Percentiles rank a stretch among this genome's conserved stretches.
phyloP scores from a whole-genome alignment of 495 filamentous ascomycete genomes.

The Aspergillus avenaceus region DNA sequence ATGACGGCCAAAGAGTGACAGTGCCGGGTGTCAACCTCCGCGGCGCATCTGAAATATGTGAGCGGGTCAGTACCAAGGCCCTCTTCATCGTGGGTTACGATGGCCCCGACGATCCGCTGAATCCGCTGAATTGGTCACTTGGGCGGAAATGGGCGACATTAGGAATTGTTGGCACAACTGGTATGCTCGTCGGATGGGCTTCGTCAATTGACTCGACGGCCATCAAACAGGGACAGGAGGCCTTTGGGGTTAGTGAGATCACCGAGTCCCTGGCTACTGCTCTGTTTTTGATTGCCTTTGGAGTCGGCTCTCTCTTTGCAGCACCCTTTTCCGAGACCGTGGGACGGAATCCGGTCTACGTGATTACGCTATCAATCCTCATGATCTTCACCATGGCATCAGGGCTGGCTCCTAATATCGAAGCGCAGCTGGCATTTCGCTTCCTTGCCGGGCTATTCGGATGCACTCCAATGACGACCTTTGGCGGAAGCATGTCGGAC shows the following conservation, averaged over 20 bases:
- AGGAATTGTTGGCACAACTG: conserved; percentile 4
- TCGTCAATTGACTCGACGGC: neutral
- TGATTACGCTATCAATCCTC: conserved; percentile 36
- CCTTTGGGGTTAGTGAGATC: conserved; percentile 2
- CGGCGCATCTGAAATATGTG: neutral
- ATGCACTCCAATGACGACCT: conserved; percentile 39
- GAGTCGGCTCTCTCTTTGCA: conserved; percentile 42
- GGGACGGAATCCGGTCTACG: conserved; percentile 53
- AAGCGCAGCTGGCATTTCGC: conserved; percentile 36
- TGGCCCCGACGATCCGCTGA: neutral
- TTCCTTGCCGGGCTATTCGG: conserved; percentile 46
- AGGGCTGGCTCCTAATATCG: conserved; percentile 41
- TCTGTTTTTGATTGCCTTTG: conserved; percentile 58
- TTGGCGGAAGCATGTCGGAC: conserved; percentile 43
- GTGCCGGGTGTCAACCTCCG: neutral
- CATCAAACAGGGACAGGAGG: conserved; percentile 4
- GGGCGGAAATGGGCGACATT: neutral
- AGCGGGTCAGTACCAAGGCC: neutral
- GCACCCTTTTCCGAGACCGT: conserved; percentile 54
- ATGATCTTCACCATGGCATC: conserved; percentile 47
- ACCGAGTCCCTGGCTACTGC: conserved; percentile 5
- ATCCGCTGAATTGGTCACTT: neutral
- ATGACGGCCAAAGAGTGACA: neutral
- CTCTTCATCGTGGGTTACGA: conserved; percentile 1
- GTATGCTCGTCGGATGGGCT: conserved; percentile 2